Evolutionary conservation across 257 asterid species (phyloP).

Genomic region (Nicotiana sylvestris): DNA sequence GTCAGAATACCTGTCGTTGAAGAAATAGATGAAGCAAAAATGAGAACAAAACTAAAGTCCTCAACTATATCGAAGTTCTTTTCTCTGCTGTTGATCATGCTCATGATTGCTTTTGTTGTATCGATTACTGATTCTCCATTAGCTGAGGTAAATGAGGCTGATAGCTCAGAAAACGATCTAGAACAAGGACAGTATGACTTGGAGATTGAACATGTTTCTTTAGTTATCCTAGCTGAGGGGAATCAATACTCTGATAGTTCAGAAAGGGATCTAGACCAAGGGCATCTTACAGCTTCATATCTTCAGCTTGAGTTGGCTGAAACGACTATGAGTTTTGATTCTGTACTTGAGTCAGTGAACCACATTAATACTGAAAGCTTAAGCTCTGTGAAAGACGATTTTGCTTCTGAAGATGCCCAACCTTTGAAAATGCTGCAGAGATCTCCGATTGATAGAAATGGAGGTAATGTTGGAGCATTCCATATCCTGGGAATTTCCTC

Average conservation of each 20-base stretch:
- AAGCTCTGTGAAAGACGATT: background rate
- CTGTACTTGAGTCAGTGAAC: slow-evolving; percentile 16
- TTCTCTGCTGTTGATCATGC: slow-evolving; percentile 29
- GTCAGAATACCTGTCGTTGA: background rate
- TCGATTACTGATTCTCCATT: slow-evolving; percentile 35
- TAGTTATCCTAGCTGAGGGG: slow-evolving; percentile 1
- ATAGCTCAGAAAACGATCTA: slow-evolving; percentile 4
- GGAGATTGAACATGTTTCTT: background rate
- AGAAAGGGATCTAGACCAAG: slow-evolving; percentile 10
- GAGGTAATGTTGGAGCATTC: background rate
- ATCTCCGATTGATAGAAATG: slow-evolving; percentile 10
- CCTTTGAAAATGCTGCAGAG: slow-evolving; percentile 6
- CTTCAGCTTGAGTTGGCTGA: slow-evolving; percentile 18
- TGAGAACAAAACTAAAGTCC: slow-evolving; percentile 26
- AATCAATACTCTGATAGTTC: slow-evolving; percentile 8
- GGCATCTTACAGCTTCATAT: background rate
- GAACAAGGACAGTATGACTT: background rate
- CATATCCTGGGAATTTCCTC: slow-evolving; percentile 18
- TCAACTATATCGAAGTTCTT: slow-evolving; percentile 26
- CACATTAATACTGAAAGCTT: slow-evolving; percentile 12
- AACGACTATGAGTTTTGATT: slow-evolving; percentile 2
- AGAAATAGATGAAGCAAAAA: slow-evolving; percentile 24
- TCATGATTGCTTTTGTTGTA: slow-evolving; percentile 31
- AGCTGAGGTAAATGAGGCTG: background rate
- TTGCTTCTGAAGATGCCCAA: slow-evolving; percentile 4